phyloP scores from a whole-genome alignment of 2,329 filamentous ascomycete species.

The Ploettnerulaceae sp. region DNA sequence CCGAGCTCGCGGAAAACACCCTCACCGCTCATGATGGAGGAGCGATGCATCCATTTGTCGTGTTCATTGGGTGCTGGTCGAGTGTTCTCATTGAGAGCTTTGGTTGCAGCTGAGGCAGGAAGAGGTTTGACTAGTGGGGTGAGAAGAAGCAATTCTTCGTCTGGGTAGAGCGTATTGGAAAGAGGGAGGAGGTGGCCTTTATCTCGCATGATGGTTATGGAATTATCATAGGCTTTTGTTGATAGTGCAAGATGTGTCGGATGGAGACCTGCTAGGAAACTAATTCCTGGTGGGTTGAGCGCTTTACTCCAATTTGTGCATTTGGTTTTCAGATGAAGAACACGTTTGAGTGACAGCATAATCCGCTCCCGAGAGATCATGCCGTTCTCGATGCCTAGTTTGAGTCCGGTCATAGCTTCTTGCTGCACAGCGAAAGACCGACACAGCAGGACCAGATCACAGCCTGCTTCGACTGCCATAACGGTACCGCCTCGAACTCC shows the following conservation, averaged over 20 bases:
- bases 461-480: conserved; percentile 95
- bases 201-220: conserved; percentile 88
- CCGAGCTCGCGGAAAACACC: conserved; percentile 88
- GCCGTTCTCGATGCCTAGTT: conserved; percentile 82
- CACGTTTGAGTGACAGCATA: conserved; percentile 71
- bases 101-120: conserved; percentile 81
- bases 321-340: conserved; percentile 74
- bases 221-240: conserved; percentile 81
- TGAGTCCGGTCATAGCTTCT: conserved; percentile 85
- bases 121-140: conserved; percentile 88
- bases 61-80: conserved; percentile 41
- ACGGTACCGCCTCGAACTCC: conserved; percentile 96
- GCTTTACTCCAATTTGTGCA: conserved; percentile 91
- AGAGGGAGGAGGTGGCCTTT: conserved; percentile 81
- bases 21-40: conserved; percentile 81
- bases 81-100: conserved; percentile 55
- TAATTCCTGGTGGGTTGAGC: conserved; percentile 77
- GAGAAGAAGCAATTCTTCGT: conserved; percentile 83
- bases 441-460: conserved; percentile 85
- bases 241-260: conserved; percentile 78
- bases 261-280: conserved; percentile 73
- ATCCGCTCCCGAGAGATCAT: conserved; percentile 80
- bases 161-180: conserved; percentile 72
- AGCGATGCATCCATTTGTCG: conserved; percentile 52
- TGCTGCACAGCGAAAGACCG: conserved; percentile 83